Evolutionary conservation across 2,329 filamentous ascomycete genomes (phyloP), one percentile per base, ranked within the genome.

Genomic region (Acrocalymma vagum): DNA sequence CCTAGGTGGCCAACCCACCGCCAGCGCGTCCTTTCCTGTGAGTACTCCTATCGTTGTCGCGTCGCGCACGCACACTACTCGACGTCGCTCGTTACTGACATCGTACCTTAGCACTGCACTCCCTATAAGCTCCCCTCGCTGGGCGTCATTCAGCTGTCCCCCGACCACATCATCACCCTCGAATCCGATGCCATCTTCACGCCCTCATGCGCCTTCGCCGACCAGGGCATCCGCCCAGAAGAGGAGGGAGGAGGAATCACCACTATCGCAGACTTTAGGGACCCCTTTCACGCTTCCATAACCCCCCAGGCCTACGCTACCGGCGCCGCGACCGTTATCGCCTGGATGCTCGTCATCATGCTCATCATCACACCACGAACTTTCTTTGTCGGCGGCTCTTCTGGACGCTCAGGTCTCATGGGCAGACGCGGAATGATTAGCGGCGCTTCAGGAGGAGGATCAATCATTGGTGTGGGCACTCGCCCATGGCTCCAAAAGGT

Each of bases 271-370:
- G 84, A 91, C 68, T 82, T 89, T 38, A 80, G 83, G 50, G 90
- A 95, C 60, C 91, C 91, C 7, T 99, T 99, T 71, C 96, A 95
- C 71, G 87, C 92, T 38, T 96, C 92, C 24, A 91, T 90, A 14
- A 93, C 94, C 29, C 93, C 94, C 10, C 91, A 95, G 70, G 87
- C 89, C 60, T 99, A 96, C 65, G 92, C 92, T 29, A 87, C 97
- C 38, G 91, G 91, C 40, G 89, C 91, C 11, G 90, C 90, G 13
- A 97, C 92, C 1, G 87, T 96, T 39, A 86, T 95, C 33, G 87
- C 91, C 32, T 97, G 95, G 72, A 87, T 95, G 65, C 83, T 97
- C 30, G 87, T 96, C 55, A 89, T 96, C 50, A 95, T 96, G 81
- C 84, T 97, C 24, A 83, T 96, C 63, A 91, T 96, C 58, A 95